Percentiles rank a stretch among this genome's conserved stretches.
These are phyloP conservation scores for Davidsoniella eucalypti DNA, from an alignment of 2,329 filamentous ascomycete genomes.

Conservation along the genomic window DNA sequence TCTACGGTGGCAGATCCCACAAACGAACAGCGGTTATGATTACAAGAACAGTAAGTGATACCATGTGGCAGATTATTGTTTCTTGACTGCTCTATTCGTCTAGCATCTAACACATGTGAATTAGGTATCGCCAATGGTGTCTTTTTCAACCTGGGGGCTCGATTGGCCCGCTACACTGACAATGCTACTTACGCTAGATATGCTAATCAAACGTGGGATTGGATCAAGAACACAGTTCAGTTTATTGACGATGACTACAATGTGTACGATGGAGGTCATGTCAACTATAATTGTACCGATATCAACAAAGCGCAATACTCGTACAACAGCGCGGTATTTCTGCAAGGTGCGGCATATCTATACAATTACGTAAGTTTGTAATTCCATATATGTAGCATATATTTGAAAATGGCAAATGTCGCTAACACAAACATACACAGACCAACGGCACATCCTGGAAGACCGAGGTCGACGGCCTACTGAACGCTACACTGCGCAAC, in stretches of 20 bases:
- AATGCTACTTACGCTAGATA: constrained; percentile 48
- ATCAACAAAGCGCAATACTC: constrained; percentile 38
- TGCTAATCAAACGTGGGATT: constrained; percentile 39
- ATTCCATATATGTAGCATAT: no score
- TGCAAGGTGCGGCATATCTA: constrained; percentile 40
- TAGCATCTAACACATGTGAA: not conserved
- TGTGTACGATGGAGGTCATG: constrained; percentile 40
- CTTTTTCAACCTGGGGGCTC: constrained; percentile 49
- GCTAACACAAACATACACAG: constrained; percentile 4
- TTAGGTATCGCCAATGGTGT: constrained; percentile 42
- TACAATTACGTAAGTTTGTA: constrained; percentile 31
- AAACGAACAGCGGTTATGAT: constrained; percentile 57
- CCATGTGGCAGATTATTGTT: not conserved
- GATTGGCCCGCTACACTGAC: constrained; percentile 53
- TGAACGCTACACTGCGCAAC: constrained; percentile 27
- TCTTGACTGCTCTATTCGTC: not conserved
- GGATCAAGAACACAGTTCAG: constrained; percentile 29
- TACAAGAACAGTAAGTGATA: constrained; percentile 47
- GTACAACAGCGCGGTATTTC: constrained; percentile 36
- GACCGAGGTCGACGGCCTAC: constrained; percentile 31
- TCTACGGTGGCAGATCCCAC: constrained; percentile 61
- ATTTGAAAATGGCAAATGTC: not conserved
- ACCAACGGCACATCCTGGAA: constrained; percentile 30
- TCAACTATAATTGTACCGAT: constrained; percentile 32
- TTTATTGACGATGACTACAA: constrained; percentile 40